Evolutionary conservation across 116 monocot genomes (phyloP).

Genomic region (Cymodocea nodosa): DNA sequence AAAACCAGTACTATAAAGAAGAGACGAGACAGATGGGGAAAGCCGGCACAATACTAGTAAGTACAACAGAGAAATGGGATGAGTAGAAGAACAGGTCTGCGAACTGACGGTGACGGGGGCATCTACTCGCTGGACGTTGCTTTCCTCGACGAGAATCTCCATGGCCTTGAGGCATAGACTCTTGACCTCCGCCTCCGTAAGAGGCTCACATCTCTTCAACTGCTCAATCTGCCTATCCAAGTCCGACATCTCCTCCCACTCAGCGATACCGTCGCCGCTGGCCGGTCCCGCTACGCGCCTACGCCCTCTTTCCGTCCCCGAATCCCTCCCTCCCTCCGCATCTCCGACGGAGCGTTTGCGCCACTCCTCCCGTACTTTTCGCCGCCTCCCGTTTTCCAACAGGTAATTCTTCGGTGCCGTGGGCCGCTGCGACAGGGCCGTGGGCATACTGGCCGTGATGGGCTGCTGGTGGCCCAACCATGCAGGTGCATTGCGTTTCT

Average conservation of each 20-base stretch:
- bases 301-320: background rate
- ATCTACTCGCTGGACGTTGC: constrained; percentile 95
- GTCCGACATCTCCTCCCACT: constrained; percentile 45
- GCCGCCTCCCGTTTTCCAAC: too few species aligned
- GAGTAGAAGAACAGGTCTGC: background rate
- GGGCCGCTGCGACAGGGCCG: too few species aligned
- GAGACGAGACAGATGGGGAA: too few species aligned
- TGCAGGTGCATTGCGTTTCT: too few species aligned
- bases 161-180: constrained; percentile 91
- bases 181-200: constrained; percentile 91
- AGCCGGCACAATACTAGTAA: background rate
- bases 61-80: background rate
- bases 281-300: background rate
- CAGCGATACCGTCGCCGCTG: background rate
- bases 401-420: too few species aligned
- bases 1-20: too few species aligned
- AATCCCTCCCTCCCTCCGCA: background rate
- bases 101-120: constrained; percentile 80
- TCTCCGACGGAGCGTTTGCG: background rate
- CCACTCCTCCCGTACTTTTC: too few species aligned
- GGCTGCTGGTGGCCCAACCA: too few species aligned
- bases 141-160: constrained; percentile 98
- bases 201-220: constrained; percentile 88
- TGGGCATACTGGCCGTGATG: too few species aligned
- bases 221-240: constrained; percentile 94